Evolutionary conservation across 2,329 filamentous ascomycete genomes (phyloP).

Genomic region (Nothopassalora personata): DNA sequence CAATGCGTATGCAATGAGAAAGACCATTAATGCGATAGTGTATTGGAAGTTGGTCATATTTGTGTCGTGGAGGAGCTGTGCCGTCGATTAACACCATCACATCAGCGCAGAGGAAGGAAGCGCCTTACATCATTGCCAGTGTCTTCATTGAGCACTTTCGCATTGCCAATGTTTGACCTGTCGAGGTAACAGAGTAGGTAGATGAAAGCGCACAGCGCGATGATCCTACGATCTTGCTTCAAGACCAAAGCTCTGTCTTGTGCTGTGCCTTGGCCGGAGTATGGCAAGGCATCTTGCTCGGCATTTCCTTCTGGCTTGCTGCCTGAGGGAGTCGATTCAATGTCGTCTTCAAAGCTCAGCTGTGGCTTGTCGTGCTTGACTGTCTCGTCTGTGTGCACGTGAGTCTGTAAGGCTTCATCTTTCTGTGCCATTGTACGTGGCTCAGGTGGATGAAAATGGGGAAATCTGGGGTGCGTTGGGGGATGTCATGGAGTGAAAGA

Average conservation of each 20-base stretch:
- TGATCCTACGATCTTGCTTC: conserved; percentile 56
- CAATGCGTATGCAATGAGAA: conserved; percentile 51
- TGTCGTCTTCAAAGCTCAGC: background rate
- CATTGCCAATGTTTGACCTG: conserved; percentile 52
- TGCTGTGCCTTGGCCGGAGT: conserved; percentile 3
- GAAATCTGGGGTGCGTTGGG: background rate
- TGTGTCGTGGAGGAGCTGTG: conserved; percentile 52
- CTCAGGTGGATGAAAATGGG: background rate
- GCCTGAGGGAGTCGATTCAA: background rate
- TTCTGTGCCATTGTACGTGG: background rate
- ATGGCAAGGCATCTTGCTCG: background rate
- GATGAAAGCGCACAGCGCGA: conserved; percentile 58
- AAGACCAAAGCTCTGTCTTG: conserved; percentile 15
- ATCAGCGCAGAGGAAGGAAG: too few species aligned
- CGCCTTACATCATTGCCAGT: conserved; percentile 48
- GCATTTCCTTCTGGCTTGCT: background rate
- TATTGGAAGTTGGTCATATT: conserved; percentile 59
- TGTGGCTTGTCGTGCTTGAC: background rate
- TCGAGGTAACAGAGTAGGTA: conserved; percentile 66
- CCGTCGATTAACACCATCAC: background rate
- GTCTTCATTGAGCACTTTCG: conserved; percentile 55
- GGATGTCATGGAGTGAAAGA: background rate
- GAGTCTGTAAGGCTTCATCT: background rate
- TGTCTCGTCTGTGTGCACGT: background rate
- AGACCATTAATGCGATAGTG: conserved; percentile 45